A percentile compares a stretch with the other conserved stretches of the same genome.
Evolutionary conservation across 257 asterid genomes (phyloP).

Genomic region (Scutellaria minor): DNA sequence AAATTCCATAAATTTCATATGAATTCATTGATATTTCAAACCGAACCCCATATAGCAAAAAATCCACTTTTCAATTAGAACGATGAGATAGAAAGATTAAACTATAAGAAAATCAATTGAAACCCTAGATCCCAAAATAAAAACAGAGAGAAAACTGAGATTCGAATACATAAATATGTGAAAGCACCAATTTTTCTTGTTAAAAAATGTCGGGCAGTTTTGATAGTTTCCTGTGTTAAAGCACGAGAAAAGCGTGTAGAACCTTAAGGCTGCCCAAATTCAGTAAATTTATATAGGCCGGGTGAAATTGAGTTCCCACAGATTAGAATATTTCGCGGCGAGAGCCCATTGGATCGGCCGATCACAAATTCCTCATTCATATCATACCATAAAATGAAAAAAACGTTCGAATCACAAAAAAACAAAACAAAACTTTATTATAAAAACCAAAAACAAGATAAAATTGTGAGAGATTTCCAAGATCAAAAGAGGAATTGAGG

Average conservation of each 20-base stretch:
- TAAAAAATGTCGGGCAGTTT: constrained; percentile 47
- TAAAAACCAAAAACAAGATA: not conserved
- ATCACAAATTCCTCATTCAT: not conserved
- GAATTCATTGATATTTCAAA: too few species aligned
- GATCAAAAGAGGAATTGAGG: constrained; percentile 24
- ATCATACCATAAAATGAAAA: too few species aligned
- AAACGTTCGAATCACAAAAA: too few species aligned
- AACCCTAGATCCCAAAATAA: too few species aligned
- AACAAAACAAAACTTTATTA: not conserved
- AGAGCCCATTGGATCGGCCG: constrained; percentile 86
- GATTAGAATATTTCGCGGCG: constrained; percentile 25
- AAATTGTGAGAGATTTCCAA: constrained; percentile 44
- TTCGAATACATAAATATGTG: too few species aligned
- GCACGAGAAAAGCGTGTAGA: constrained; percentile 40
- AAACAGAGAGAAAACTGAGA: not conserved
- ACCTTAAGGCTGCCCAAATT: constrained; percentile 34
- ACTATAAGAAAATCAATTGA: not conserved
- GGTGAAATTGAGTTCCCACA: constrained; percentile 38
- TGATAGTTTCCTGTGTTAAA: constrained; percentile 14
- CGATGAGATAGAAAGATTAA: not conserved
- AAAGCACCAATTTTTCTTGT: not conserved
- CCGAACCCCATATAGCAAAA: too few species aligned
- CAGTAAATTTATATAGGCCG: constrained; percentile 32
- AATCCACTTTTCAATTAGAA: too few species aligned
- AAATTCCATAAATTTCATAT: too few species aligned